Base-by-base conservation (phyloP, 78 protist species). In the Dictyostelium citrinum region DNA sequence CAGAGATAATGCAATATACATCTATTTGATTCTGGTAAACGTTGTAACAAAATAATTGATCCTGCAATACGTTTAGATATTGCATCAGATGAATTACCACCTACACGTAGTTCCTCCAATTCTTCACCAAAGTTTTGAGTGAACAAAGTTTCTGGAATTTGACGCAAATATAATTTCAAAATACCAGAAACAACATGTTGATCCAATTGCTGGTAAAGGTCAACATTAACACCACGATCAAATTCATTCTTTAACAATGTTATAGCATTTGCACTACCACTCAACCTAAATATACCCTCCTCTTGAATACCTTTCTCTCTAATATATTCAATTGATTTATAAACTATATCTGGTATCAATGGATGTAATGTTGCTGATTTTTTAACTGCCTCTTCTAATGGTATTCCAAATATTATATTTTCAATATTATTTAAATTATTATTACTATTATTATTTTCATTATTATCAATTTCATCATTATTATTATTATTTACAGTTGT, bases 101-200 rank as follows among this genome's bases (percentile, higher is more conserved):
- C 92, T 1, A n/a, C 83, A 24, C 92, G 37, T 5, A 86, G 37
- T 24, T 14, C 68, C 22, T 86, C 92, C 1, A 86, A 33, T 22
- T 86, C 92, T 0, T 86, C 92, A 22, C 75, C 43, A 61, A 76
- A 86, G 1, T 61, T 22, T 11, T 58, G 51, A 27, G 92, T 86
- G 49, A 86, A 86, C 3, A 91, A 27, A 11, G 95, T 83, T 72
- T 91, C 95, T 22, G 95, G 95, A 16, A 91, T 77, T 58, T 82
- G 91, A 27, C 95, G 51, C 7, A 81, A 46, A 46, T 55, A 91
- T n/a, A 91, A 74, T 41, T 91, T 91, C n/a, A 91, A 75, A n/a
- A 91, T 83, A 17, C 95, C 95, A 51, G 78, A 16, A 2, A 91
- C 90, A 49, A 91, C 90, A 68, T 91, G 95, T 46, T 81, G 91